phyloP scores from a whole-genome alignment of 2,329 filamentous ascomycete species.

The Ceratocystis albifundus region DNA sequence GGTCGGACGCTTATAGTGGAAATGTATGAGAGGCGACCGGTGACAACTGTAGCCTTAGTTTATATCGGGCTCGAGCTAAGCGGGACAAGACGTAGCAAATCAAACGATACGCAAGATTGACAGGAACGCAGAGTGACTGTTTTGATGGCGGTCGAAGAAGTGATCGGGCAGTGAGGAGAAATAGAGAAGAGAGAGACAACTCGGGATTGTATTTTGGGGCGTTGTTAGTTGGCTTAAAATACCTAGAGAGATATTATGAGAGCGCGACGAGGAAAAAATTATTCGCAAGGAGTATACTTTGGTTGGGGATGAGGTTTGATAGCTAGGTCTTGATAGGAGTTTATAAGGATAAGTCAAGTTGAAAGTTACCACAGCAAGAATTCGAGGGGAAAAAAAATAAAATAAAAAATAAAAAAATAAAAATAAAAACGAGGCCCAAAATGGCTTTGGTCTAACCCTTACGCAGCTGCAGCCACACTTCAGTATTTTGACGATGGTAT shows the following conservation, averaged over 20 bases:
- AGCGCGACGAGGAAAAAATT: neutral
- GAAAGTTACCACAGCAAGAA: conserved; percentile 4
- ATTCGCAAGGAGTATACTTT: neutral
- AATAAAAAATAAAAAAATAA: no score
- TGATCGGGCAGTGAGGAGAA: neutral
- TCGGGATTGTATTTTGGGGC: neutral
- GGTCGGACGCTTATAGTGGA: neutral
- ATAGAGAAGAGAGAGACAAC: neutral
- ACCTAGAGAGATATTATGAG: neutral
- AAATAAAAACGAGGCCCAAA: neutral
- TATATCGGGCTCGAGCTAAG: neutral
- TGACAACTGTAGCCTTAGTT: neutral
- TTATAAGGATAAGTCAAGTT: neutral
- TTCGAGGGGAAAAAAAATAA: neutral
- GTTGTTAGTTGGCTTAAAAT: neutral
- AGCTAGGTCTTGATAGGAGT: neutral
- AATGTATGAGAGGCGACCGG: neutral
- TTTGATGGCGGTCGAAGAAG: neutral
- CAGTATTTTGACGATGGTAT: no score
- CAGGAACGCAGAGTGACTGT: neutral
- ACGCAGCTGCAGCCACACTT: no score
- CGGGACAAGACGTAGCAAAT: neutral
- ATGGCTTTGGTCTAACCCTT: neutral
- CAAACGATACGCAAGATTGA: neutral
- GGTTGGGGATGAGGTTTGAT: neutral